phyloP scores from a whole-genome alignment of 306 rosid genomes.

The Ziziphus jujuba region DNA sequence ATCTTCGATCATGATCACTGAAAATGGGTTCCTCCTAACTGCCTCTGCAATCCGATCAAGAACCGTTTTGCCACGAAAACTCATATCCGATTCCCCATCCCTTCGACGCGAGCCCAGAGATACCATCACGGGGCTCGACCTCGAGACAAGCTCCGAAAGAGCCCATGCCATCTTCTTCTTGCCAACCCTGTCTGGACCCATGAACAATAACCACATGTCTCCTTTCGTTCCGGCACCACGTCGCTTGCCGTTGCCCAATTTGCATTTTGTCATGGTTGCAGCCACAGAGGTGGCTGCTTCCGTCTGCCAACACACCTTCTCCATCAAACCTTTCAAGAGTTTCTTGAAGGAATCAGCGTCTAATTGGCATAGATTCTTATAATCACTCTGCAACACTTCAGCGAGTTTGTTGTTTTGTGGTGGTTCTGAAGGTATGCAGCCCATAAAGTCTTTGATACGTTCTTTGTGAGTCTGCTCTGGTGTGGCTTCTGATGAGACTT shows the following conservation, averaged over 20 bases:
- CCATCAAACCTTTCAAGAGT: constrained; percentile 67
- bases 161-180: constrained; percentile 93
- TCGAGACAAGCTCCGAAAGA: constrained; percentile 77
- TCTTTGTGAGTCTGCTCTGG: constrained; percentile 48
- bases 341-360: constrained; percentile 83
- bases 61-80: constrained; percentile 79
- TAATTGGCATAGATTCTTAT: constrained; percentile 37
- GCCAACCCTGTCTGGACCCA: constrained; percentile 88
- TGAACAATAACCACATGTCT: constrained; percentile 82
- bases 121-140: constrained; percentile 63
- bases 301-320: constrained; percentile 98
- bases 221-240: constrained; percentile 56
- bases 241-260: constrained; percentile 66
- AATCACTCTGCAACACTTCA: constrained; percentile 43
- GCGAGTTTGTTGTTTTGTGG: constrained; percentile 56
- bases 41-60: constrained; percentile 83
- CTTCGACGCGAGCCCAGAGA: constrained; percentile 57
- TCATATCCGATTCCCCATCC: constrained; percentile 55
- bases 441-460: constrained; percentile 60
- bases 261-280: constrained; percentile 71
- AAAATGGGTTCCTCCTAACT: constrained; percentile 67
- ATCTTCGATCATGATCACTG: constrained; percentile 87
- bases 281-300: constrained; percentile 93
- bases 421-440: constrained; percentile 68
- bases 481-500: constrained; percentile 24